Evolutionary conservation across 108 stramenopile genomes (phyloP).

Genomic region (Conticribra guillardii): DNA sequence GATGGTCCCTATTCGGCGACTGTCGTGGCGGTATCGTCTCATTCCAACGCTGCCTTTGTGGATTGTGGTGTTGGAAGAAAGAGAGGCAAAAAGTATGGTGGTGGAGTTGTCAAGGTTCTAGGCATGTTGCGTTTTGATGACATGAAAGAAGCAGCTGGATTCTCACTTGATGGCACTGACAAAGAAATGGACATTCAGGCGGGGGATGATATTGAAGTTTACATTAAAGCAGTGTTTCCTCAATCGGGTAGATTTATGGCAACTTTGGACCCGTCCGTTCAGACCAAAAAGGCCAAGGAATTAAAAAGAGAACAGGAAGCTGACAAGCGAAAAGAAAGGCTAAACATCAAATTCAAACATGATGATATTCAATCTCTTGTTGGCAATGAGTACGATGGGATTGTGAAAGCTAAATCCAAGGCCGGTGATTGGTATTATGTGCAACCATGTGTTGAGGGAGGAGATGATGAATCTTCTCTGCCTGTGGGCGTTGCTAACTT

Average conservation of each 20-base stretch:
- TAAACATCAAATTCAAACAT: constrained; percentile 52
- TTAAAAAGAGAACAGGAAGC: constrained; percentile 49
- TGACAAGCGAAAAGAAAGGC: constrained; percentile 43
- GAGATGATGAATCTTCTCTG: constrained; percentile 27
- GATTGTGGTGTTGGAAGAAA: constrained; percentile 74
- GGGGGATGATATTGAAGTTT: constrained; percentile 76
- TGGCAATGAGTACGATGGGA: constrained; percentile 68
- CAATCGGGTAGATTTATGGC: constrained; percentile 79
- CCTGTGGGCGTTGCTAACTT: constrained; percentile 74
- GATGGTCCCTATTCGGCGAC: constrained; percentile 72
- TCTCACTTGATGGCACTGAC: constrained; percentile 14
- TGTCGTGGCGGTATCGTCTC: constrained; percentile 66
- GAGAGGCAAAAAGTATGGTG: constrained; percentile 44
- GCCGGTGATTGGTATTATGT: constrained; percentile 84
- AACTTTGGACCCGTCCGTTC: constrained; percentile 61
- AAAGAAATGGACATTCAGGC: constrained; percentile 44
- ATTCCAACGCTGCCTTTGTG: constrained; percentile 69
- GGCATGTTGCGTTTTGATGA: constrained; percentile 78
- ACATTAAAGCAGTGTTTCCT: constrained; percentile 70
- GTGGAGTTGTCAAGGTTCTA: constrained; percentile 54
- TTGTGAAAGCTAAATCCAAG: constrained; percentile 79
- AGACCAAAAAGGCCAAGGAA: constrained; percentile 67
- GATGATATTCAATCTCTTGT: constrained; percentile 41
- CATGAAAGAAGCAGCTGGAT: constrained; percentile 11
- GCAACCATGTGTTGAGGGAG: constrained; percentile 53